These are phyloP conservation scores for Diaporthe batatas DNA, from an alignment of 2,329 filamentous ascomycete genomes.

Conservation along the genomic window DNA sequence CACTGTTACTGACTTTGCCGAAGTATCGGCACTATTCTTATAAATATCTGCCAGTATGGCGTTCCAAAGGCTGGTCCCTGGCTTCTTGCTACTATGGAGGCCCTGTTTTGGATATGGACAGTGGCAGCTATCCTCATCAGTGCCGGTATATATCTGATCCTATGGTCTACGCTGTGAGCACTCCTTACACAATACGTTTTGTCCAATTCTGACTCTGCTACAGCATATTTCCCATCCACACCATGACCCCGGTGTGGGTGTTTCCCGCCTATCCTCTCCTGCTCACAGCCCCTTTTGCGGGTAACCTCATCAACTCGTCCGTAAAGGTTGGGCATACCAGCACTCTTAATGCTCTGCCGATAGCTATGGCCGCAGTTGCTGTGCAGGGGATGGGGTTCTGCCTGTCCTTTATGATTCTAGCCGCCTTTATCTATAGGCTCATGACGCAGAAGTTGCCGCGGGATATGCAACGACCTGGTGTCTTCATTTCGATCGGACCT, in stretches of 20 bases:
- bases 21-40: slow-evolving; percentile 81
- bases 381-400: slow-evolving; percentile 69
- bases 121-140: slow-evolving; percentile 76
- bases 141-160: slow-evolving; percentile 78
- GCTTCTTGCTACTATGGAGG: slow-evolving; percentile 70
- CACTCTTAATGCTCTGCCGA: slow-evolving; percentile 57
- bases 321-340: slow-evolving; percentile 46
- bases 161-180: slow-evolving; percentile 73
- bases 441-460: slow-evolving; percentile 89
- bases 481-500: slow-evolving; percentile 88
- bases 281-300: slow-evolving; percentile 80
- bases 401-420: slow-evolving; percentile 81
- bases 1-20: slow-evolving; percentile 60
- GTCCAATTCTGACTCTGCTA: neutral
- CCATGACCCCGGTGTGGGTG: slow-evolving; percentile 91
- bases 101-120: slow-evolving; percentile 82
- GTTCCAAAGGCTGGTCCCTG: slow-evolving; percentile 72
- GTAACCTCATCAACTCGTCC: slow-evolving; percentile 64
- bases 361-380: slow-evolving; percentile 63
- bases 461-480: slow-evolving; percentile 81
- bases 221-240: slow-evolving; percentile 75
- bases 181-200: slow-evolving; percentile 12
- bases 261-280: slow-evolving; percentile 88
- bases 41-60: slow-evolving; percentile 84
- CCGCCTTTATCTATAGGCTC: slow-evolving; percentile 85